Percentiles rank a stretch among this genome's conserved stretches.
Evolutionary conservation across 83 land plant genomes (phyloP).

Genomic region (Larix sibirica): DNA sequence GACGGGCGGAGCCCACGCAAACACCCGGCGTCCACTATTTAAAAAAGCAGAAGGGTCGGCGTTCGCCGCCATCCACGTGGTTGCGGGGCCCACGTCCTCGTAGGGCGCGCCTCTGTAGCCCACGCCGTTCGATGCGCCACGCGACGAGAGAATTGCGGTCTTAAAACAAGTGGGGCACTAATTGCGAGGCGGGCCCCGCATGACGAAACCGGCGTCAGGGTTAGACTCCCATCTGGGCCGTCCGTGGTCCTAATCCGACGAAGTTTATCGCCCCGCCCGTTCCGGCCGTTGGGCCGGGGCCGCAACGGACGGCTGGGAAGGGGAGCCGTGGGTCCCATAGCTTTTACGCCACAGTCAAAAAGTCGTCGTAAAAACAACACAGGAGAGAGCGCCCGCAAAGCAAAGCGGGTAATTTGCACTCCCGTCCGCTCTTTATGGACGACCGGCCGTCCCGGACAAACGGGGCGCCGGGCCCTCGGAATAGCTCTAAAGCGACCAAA

Average conservation of each 20-base stretch:
- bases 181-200: neutral
- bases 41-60: neutral
- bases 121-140: slow-evolving; percentile 8
- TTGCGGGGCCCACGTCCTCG: neutral
- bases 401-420: neutral
- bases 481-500: neutral
- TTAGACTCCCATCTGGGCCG: neutral
- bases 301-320: slow-evolving; percentile 17
- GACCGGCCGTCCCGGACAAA: slow-evolving; percentile 9
- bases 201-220: slow-evolving; percentile 3
- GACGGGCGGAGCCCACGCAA: neutral
- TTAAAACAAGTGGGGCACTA: slow-evolving; percentile 13
- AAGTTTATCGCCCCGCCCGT: neutral
- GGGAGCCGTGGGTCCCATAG: neutral
- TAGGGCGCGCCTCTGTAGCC: neutral
- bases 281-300: neutral
- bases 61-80: slow-evolving; percentile 18
- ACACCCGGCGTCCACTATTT: neutral
- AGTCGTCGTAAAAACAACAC: neutral
- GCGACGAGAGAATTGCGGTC: slow-evolving; percentile 11
- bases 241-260: neutral
- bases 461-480: slow-evolving; percentile 7
- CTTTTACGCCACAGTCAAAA: slow-evolving; percentile 12
- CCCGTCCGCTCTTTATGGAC: slow-evolving; percentile 12
- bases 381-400: too few relatives aligned